A percentile compares a stretch with the other conserved stretches of the same genome.
phyloP scores from a whole-genome alignment of 2,329 filamentous ascomycete genomes.

The Beauveria bassiana region DNA sequence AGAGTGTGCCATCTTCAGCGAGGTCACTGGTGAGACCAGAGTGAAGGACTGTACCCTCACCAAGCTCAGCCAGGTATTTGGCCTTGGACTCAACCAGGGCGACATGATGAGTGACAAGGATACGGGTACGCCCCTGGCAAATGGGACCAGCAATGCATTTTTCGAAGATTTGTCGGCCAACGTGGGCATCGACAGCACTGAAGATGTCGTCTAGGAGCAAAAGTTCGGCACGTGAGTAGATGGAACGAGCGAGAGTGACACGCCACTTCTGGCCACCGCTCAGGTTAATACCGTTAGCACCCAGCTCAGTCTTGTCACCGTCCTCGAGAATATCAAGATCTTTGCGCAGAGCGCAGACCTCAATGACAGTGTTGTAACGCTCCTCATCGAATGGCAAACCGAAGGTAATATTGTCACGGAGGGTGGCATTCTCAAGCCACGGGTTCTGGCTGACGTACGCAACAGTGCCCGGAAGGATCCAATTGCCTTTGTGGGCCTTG shows the following conservation, averaged over 20 bases:
- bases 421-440: slow-evolving; percentile 77
- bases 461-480: slow-evolving; percentile 62
- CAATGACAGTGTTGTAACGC: slow-evolving; percentile 64
- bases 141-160: slow-evolving; percentile 66
- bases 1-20: slow-evolving; percentile 46
- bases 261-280: slow-evolving; percentile 81
- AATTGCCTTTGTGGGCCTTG: slow-evolving; percentile 55
- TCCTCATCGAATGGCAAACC: slow-evolving; percentile 60
- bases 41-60: slow-evolving; percentile 57
- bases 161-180: slow-evolving; percentile 72
- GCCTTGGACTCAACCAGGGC: slow-evolving; percentile 62
- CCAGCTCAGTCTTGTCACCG: slow-evolving; percentile 73
- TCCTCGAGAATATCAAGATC: slow-evolving; percentile 70
- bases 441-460: slow-evolving; percentile 74
- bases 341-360: slow-evolving; percentile 65
- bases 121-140: slow-evolving; percentile 61
- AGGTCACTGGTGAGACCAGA: slow-evolving; percentile 60
- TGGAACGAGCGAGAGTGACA: slow-evolving; percentile 68
- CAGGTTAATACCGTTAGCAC: slow-evolving; percentile 76
- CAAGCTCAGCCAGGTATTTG: slow-evolving; percentile 67
- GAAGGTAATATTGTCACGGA: slow-evolving; percentile 73
- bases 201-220: slow-evolving; percentile 79
- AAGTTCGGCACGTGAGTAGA: slow-evolving; percentile 72
- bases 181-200: slow-evolving; percentile 73
- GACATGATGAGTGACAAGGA: slow-evolving; percentile 76